Base-by-base conservation (phyloP, 352 stramenopile genomes). In the Globisporangium nagaii region DNA sequence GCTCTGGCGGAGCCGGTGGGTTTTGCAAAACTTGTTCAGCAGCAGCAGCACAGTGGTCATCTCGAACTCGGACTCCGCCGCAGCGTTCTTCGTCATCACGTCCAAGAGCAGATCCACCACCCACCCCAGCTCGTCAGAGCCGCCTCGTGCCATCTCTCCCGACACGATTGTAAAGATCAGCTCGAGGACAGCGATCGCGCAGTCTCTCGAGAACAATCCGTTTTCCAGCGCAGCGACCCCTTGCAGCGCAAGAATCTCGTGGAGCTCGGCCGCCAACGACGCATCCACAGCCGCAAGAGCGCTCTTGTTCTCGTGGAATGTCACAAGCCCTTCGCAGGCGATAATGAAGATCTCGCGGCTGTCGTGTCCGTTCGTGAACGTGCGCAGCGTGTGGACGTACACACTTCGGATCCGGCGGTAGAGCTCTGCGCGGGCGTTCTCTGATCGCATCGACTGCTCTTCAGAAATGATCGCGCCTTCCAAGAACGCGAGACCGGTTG, bases 181-280 rank as follows among this genome's bases (percentile, higher is more conserved):
- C 36, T 90, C 75, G 28, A 88, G 56, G 12, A 88, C 28, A 15
- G 60, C 63, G n/a, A 76, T 59, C 31, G 84, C 68, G 35, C 72
- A 84, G 2, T 88, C 77, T 25, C 86, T 67, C 17, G 77, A 82
- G 53, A 79, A 79, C 15, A 68, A 43, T 2, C 52, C 70, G 13
- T 55, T 55, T 42, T 80, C 71, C 13, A 83, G 63, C 22, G 75
- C 66, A 13, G 55, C 55, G 17, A 73, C 57, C 31, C 69, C 59
- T 7, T 60, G 54, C 11, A 46, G 20, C 19, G 35, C 45, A 11
- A 60, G 35, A 36, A 55, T 2, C 22, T 44, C 36, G 35, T 40
- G 20, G 0, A 60, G 28, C 11, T 85, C 64, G 1, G 53, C 42
- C 36, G 68, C 62, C 13, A 80, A 50, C 24, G 75, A 13, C 12